Base-by-base conservation (phyloP, 345 rosid genomes). In the Anacardium occidentale region DNA sequence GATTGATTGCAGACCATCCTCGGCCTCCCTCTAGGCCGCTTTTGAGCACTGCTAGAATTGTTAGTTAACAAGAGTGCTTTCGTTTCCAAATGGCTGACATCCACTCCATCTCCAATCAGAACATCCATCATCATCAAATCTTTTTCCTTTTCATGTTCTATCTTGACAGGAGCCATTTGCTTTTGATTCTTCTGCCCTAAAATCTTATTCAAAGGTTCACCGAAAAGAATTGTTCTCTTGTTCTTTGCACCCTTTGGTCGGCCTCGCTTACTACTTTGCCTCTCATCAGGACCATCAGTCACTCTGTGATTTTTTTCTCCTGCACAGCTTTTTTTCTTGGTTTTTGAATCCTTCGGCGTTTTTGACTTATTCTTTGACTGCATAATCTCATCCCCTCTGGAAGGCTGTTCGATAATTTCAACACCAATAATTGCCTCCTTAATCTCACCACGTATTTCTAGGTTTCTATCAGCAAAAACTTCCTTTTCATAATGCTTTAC, bases 261-360 rank as follows among this genome's bases (percentile, higher is more conserved):
- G 7, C 53, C 54, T 6, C 13, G 68, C 32, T 7, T 37, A 37
- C 42, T 26, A 44, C 58, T 68, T 55, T 3, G 47, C 51, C 21
- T 55, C 25, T 26, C 51, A 22, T 72, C 9, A 0, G 63, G 32
- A 59, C 68, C 59, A 51, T 52, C 60, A 61, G 47, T 64, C 51
- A 73, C 13, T 72, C 61, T 45, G 64, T 17, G 20, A n/a, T 32
- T 64, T 71, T 67, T 58, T 44, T 70, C 29, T 51, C 69, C 62
- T 51, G 53, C 29, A 65, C 14, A 25, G 47, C 13, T 7, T 66
- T 51, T 66, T 47, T 60, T 58, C 77, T 40, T 66, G 20, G 66
- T 69, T 73, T 64, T 76, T 2, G 71, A 77, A 26, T 76, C 78
- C 68, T 66, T 71, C 20, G 82, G 77, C 68, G 78, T 77, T 21